Conservation (phyloP, 805 yeast genomes). For the Millerago galiae region DNA sequence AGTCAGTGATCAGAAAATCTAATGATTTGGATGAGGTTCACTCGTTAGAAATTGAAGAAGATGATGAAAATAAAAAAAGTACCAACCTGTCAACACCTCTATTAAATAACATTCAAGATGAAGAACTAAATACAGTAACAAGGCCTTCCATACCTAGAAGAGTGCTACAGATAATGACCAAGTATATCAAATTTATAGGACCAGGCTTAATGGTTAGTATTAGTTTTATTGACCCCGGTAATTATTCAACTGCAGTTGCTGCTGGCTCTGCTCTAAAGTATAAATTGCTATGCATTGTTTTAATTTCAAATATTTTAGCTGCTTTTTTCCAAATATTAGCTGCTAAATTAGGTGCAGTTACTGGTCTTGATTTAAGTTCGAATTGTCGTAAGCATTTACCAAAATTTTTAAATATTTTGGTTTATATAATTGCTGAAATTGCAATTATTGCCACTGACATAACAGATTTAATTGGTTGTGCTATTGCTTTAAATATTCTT, state of each 20-base stretch:
- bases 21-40: not conserved
- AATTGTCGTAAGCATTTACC: slow-evolving; percentile 77
- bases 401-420: slow-evolving; percentile 45
- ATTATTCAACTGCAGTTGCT: slow-evolving; percentile 90
- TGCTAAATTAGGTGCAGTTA: slow-evolving; percentile 86
- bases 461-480: slow-evolving; percentile 98
- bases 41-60: not conserved
- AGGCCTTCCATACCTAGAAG: slow-evolving; percentile 8
- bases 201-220: slow-evolving; percentile 95
- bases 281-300: slow-evolving; percentile 68
- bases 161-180: slow-evolving; percentile 1
- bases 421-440: slow-evolving; percentile 77
- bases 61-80: not conserved
- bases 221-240: slow-evolving; percentile 97
- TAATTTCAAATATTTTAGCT: slow-evolving; percentile 80
- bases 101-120: not conserved
- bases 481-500: slow-evolving; percentile 82
- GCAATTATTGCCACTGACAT: slow-evolving; percentile 94
- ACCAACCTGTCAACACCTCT: not conserved
- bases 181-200: slow-evolving; percentile 65
- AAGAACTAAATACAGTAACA: not conserved
- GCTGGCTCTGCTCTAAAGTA: slow-evolving; percentile 87
- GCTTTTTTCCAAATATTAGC: slow-evolving; percentile 80
- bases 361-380: slow-evolving; percentile 88
- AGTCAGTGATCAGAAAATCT: not conserved